phyloP scores from a whole-genome alignment of 352 stramenopile species.

The Globisporangium megalacanthum region DNA sequence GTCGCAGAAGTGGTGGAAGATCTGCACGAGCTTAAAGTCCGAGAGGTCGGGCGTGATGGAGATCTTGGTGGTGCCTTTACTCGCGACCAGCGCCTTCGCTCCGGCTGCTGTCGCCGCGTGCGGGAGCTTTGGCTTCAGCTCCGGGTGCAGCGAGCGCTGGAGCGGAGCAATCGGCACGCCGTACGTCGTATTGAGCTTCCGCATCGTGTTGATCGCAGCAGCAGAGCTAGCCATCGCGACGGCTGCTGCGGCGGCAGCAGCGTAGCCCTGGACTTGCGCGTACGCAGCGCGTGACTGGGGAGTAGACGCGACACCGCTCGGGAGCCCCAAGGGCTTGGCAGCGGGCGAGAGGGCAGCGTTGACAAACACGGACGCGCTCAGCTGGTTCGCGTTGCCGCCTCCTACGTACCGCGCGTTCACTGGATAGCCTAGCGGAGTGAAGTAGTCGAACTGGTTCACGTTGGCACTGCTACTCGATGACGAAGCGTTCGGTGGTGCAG shows the following conservation, averaged over 20 bases:
- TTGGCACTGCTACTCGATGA: background rate
- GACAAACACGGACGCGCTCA: slow-evolving; percentile 31
- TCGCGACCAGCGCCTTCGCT: slow-evolving; percentile 6
- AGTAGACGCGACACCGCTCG: background rate
- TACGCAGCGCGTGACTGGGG: slow-evolving; percentile 14
- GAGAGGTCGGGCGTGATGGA: slow-evolving; percentile 72
- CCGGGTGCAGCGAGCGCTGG: slow-evolving; percentile 24
- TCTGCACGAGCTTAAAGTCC: slow-evolving; percentile 84
- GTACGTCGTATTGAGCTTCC: slow-evolving; percentile 47
- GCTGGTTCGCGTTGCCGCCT: slow-evolving; percentile 21
- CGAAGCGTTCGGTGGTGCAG: background rate
- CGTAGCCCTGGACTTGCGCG: slow-evolving; percentile 16
- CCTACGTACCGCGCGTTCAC: slow-evolving; percentile 23
- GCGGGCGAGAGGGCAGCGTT: slow-evolving; percentile 27
- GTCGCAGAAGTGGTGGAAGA: slow-evolving; percentile 80
- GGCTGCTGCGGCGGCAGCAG: slow-evolving; percentile 25
- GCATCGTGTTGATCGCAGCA: slow-evolving; percentile 41
- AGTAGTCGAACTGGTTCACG: slow-evolving; percentile 42
- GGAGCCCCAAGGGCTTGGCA: slow-evolving; percentile 26
- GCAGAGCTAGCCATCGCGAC: slow-evolving; percentile 59
- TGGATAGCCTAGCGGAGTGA: slow-evolving; percentile 46
- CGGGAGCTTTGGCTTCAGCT: slow-evolving; percentile 40
- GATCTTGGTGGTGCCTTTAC: slow-evolving; percentile 42
- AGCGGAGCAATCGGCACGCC: slow-evolving; percentile 47
- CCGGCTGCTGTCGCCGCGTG: slow-evolving; percentile 6